These are phyloP conservation scores for Solanum hybrid DNA, from an alignment of 305 asterid genomes.

Conservation along the genomic window DNA sequence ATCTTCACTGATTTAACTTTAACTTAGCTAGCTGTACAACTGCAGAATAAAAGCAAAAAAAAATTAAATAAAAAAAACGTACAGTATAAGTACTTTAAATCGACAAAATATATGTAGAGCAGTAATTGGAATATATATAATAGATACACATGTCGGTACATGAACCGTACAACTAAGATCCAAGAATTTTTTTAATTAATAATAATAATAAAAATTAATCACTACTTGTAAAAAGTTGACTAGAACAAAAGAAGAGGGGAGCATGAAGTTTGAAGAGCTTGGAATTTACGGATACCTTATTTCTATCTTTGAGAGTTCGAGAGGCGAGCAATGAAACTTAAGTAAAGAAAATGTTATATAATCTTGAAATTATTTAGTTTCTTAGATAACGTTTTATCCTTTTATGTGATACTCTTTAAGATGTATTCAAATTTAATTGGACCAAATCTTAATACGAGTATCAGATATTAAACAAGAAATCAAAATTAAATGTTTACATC, in stretches of 20 bases:
- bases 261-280: neutral
- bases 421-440: neutral
- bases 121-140: neutral
- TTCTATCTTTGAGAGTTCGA: neutral
- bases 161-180: constrained; percentile 7
- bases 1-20: neutral
- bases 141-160: constrained; percentile 9
- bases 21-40: constrained; percentile 2
- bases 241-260: neutral
- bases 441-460: neutral
- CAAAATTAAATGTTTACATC: neutral
- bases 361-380: neutral
- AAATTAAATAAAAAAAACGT: neutral
- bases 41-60: neutral
- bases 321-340: neutral
- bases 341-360: neutral
- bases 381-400: neutral
- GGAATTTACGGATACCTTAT: neutral
- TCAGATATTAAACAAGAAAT: neutral
- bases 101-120: neutral
- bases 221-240: neutral
- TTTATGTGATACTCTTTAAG: neutral
- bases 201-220: neutral
- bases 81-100: neutral
- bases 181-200: neutral